Conservation (phyloP, 2,329 filamentous ascomycete species). For the Cytospora paraplurivora region DNA sequence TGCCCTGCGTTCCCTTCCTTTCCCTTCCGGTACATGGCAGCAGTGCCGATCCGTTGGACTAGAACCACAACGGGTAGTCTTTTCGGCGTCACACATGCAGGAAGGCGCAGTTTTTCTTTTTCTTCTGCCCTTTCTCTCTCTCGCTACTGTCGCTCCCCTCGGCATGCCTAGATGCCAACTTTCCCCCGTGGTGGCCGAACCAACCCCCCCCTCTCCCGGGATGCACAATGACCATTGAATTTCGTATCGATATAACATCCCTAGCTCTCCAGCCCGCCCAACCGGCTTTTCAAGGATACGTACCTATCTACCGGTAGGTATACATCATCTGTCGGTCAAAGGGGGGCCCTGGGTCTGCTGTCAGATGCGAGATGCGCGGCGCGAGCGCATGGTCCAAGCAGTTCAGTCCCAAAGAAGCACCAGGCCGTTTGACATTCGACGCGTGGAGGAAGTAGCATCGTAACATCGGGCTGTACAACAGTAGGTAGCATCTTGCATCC, state of each 20-base stretch:
- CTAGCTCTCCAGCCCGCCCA: background rate
- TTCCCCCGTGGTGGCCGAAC: no score
- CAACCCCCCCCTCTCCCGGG: no score
- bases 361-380: background rate
- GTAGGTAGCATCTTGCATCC: background rate
- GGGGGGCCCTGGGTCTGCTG: background rate
- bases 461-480: background rate
- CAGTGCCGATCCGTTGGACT: constrained; percentile 11
- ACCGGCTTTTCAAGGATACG: background rate
- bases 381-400: background rate
- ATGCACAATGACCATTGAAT: background rate
- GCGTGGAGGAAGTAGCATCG: background rate
- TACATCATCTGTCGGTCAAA: background rate
- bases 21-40: constrained; percentile 2
- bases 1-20: constrained; percentile 4
- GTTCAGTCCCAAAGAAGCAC: background rate
- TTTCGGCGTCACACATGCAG: constrained; percentile 1
- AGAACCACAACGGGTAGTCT: background rate
- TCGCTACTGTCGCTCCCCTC: background rate
- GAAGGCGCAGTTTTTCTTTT: background rate
- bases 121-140: background rate
- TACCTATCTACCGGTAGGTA: background rate
- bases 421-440: background rate
- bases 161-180: background rate
- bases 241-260: background rate